Evolutionary conservation across 805 yeast species (phyloP), one percentile per base, ranked within the genome.

Genomic region (Candida vartiovaarae): DNA sequence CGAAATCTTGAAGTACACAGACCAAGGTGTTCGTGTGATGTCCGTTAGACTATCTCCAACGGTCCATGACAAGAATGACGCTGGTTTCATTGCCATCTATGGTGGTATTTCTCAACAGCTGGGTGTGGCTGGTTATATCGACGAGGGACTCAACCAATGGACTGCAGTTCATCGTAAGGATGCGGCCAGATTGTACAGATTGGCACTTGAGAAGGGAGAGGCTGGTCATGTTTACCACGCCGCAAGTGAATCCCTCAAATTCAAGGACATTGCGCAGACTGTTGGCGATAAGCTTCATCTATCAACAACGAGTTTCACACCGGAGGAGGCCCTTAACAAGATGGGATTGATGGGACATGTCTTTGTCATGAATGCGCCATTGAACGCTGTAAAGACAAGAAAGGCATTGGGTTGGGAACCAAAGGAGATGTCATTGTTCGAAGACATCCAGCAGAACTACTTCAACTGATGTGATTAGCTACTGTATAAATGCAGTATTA

Each of bases 61-160:
- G 6, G 66, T 63, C 15, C 71, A 67, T 48, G 72, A 64, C 26
- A 52, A 47, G 15, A 53, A 49, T 2, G 66, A 61, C 36, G 40
- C 45, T 4, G 65, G 52, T 3, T 65, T 66, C 39, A 36, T 60
- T 23, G 44, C 58, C 2, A 6, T 24, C 6, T 41, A 57, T 9
- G 38, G 50, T 4, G 58, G 57, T 3, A 47, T 63, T 37, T 58
- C 71, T n/a, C 54, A 66, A 44, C 50, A 64, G 40, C 36, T 48
- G 5, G 65, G 65, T 2, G 54, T 55, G 28, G 62, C 66, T 8
- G 46, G 60, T 5, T 69, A 64, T 51, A 50, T 64, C 8, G 76
- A 70, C 10, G 66, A 61, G 29, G 69, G 67, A 5, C 38, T 48
- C 6, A 57, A 53, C 43, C 42, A 38, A 6, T 67, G 70, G 69